Evolutionary conservation across 257 asterid genomes (phyloP).

Genomic region (Solanum neorickii): DNA sequence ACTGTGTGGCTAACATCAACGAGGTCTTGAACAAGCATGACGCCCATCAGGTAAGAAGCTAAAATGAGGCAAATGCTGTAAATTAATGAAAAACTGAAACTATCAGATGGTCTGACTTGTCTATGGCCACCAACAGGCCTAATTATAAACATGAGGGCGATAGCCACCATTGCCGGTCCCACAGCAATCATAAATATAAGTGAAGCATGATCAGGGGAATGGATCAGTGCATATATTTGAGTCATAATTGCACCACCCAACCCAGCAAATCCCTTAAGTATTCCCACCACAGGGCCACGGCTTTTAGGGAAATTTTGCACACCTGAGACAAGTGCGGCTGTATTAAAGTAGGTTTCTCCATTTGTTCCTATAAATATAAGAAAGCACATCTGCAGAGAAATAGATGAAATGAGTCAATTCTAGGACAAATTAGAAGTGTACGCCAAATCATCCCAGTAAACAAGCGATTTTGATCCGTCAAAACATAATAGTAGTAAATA

Average conservation of each 20-base stretch:
- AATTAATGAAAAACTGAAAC: constrained; percentile 29
- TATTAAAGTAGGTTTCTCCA: constrained; percentile 49
- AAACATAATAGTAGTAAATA: not conserved
- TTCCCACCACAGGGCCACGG: constrained; percentile 48
- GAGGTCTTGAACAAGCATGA: constrained; percentile 52
- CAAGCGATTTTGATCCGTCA: not conserved
- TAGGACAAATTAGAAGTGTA: not conserved
- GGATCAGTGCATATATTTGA: constrained; percentile 31
- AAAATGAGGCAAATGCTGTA: constrained; percentile 34
- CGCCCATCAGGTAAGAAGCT: constrained; percentile 53
- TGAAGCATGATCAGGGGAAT: constrained; percentile 41
- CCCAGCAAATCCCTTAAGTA: constrained; percentile 50
- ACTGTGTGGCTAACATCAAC: constrained; percentile 23
- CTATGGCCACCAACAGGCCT: constrained; percentile 53
- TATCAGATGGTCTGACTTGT: constrained; percentile 41
- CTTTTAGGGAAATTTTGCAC: constrained; percentile 48
- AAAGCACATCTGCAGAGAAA: constrained; percentile 34
- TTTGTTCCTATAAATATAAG: constrained; percentile 46
- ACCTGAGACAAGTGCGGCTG: constrained; percentile 41
- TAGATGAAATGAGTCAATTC: not conserved
- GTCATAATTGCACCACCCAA: constrained; percentile 44
- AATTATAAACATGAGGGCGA: constrained; percentile 38
- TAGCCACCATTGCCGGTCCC: constrained; percentile 36
- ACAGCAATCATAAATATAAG: constrained; percentile 46
- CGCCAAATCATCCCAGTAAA: not conserved